A percentile compares a stretch with the other conserved stretches of the same genome.
Conservation (phyloP, 2,329 filamentous ascomycete species). For the Pyrenophora teres region DNA sequence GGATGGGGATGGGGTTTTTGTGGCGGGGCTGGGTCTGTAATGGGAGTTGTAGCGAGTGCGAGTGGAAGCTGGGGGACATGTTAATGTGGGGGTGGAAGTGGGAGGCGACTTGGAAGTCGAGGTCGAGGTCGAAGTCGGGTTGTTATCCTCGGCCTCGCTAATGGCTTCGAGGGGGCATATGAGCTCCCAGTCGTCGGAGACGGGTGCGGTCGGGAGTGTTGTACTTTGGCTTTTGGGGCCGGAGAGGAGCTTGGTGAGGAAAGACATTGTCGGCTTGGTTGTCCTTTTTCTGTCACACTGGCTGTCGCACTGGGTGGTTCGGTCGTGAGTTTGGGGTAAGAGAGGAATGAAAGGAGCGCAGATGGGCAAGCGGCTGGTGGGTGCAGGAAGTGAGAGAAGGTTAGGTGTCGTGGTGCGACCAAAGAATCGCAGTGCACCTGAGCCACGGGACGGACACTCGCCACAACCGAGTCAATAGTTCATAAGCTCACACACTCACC, state of each 20-base stretch:
- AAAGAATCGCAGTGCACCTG: not conserved
- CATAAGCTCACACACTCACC: not conserved
- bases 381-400: not conserved
- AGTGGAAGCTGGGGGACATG: no score
- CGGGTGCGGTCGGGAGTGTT: not conserved
- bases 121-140: no score
- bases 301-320: no score
- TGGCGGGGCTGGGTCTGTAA: no score
- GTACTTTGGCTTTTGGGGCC: not conserved
- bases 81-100: no score
- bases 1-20: no score
- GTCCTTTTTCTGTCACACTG: no score
- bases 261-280: not conserved
- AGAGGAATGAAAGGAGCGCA: no score
- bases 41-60: no score
- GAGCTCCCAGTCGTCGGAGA: slow-evolving; percentile 1
- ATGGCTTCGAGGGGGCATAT: slow-evolving; percentile 2
- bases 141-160: not conserved
- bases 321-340: no score
- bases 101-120: no score
- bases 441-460: not conserved
- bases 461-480: not conserved
- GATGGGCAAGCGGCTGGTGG: not conserved
- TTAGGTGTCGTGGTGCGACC: not conserved
- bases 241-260: not conserved